Evolutionary conservation across 805 yeast genomes (phyloP).

Genomic region (Candida arabinofermentans): DNA sequence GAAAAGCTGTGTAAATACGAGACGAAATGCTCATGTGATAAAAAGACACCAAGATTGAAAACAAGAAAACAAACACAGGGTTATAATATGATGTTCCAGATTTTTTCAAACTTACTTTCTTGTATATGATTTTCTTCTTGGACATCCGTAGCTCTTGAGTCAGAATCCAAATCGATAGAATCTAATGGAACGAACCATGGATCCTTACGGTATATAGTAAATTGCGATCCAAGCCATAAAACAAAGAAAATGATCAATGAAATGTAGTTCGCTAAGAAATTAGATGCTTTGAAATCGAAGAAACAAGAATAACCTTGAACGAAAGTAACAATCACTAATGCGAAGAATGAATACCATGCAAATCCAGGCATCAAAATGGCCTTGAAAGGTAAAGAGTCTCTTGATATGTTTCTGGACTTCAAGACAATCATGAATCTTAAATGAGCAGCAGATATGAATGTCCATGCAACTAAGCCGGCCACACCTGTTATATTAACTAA

Average conservation of each 20-base stretch:
- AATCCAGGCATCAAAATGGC: slow-evolving; percentile 64
- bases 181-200: slow-evolving; percentile 44
- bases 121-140: slow-evolving; percentile 4
- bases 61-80: background rate
- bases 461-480: slow-evolving; percentile 73
- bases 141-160: slow-evolving; percentile 6
- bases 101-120: slow-evolving; percentile 1
- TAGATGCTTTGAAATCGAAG: slow-evolving; percentile 46
- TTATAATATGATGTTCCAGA: background rate
- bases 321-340: slow-evolving; percentile 52
- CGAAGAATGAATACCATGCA: slow-evolving; percentile 59
- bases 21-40: background rate
- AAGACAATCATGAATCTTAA: slow-evolving; percentile 66
- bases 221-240: slow-evolving; percentile 44
- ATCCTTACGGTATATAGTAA: slow-evolving; percentile 51
- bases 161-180: slow-evolving; percentile 46
- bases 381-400: slow-evolving; percentile 71
- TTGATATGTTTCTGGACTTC: slow-evolving; percentile 55
- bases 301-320: slow-evolving; percentile 72
- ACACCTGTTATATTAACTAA: slow-evolving; percentile 69
- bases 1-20: no score
- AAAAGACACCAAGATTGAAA: background rate
- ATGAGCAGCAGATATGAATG: slow-evolving; percentile 59
- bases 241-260: slow-evolving; percentile 59
- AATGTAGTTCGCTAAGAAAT: slow-evolving; percentile 67